Base-by-base conservation (phyloP, 208 protist species). In the Trypanosoma platydactyli region DNA sequence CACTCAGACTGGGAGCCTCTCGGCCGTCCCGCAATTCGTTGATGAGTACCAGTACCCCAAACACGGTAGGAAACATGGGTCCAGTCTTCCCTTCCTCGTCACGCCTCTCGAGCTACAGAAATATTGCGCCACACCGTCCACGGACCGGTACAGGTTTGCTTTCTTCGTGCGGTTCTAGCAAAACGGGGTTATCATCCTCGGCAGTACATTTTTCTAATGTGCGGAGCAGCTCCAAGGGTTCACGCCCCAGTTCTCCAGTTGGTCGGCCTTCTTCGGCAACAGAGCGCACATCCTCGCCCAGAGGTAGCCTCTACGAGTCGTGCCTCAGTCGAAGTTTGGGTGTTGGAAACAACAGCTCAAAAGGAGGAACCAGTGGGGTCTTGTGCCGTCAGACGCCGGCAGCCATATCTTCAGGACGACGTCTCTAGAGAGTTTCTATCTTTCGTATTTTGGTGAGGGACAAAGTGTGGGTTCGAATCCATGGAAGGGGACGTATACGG, bases 71-170 rank as follows among this genome's bases (percentile, higher is more conserved):
- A 44, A 57, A 29, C 18, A 7, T 24, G 12, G 3, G 38, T 15
- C 18, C 53, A 2, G 60, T 51, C 5, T 45, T 59, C 20, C 22
- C 45, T 56, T 38, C 49, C 1, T 63, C 58, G 6, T 58, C 58
- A n/a, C 77, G 70, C 16, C 5, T 57, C 1, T 77, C 71, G n/a
- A 71, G 71, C 35, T 89, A 89, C 67, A 76, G 71, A 61, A 78
- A 77, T 44, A 89, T 89, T 38, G 65, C 83, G 24, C 83, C 83
- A 13, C 80, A 77, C 15, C 79, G 83, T 44, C 73, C 74, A 0
- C 67, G 53, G 16, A 42, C 53, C 6, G 64, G 46, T 42, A 52
- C 12, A 48, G 56, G 54, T 12, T 30, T 53, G 7, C 54, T 45
- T 6, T 49, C 72, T 53, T 51, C 66, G 38, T 79, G 58, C 60